A percentile compares a stretch with the other conserved stretches of the same genome.
Conservation (phyloP, 768 basidiomycete species). For the Russula brevipes region DNA sequence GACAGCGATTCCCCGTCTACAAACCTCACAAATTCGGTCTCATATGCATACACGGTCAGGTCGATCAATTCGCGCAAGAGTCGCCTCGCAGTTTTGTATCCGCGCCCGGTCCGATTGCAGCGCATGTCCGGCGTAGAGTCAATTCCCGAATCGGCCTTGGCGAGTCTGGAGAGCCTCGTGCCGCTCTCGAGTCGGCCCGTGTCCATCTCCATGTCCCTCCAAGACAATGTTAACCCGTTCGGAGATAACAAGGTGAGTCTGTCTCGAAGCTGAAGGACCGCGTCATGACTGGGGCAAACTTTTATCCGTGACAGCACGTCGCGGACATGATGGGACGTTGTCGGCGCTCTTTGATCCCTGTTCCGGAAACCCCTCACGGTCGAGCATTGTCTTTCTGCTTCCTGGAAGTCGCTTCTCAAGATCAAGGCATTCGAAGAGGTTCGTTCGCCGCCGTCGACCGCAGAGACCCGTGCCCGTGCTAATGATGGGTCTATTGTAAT, state of each 20-base stretch:
- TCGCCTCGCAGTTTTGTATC: slow-evolving; percentile 6
- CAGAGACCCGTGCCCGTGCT: neutral
- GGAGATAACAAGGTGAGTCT: slow-evolving; percentile 9
- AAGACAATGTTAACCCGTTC: neutral
- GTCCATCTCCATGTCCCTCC: neutral
- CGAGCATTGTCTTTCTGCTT: slow-evolving; percentile 5
- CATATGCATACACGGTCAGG: slow-evolving; percentile 8
- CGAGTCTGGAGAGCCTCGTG: neutral
- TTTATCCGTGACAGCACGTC: neutral
- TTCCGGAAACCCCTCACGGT: neutral
- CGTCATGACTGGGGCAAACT: neutral
- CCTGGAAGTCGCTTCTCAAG: slow-evolving; percentile 7
- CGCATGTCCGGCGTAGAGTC: neutral
- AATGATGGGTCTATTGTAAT: neutral
- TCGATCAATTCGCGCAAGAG: slow-evolving; percentile 17
- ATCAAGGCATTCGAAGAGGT: slow-evolving; percentile 13
- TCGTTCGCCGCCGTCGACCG: too few relatives aligned
- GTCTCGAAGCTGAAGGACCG: too few relatives aligned
- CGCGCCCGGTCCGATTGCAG: slow-evolving; percentile 5
- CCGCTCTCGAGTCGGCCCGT: slow-evolving; percentile 2
- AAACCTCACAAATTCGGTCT: neutral
- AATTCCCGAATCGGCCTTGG: neutral
- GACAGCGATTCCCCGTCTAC: neutral
- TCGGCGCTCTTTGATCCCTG: slow-evolving; percentile 3
- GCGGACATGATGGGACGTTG: neutral